phyloP scores from a whole-genome alignment of 2,329 filamentous ascomycete genomes.

The Onygenales sp. region DNA sequence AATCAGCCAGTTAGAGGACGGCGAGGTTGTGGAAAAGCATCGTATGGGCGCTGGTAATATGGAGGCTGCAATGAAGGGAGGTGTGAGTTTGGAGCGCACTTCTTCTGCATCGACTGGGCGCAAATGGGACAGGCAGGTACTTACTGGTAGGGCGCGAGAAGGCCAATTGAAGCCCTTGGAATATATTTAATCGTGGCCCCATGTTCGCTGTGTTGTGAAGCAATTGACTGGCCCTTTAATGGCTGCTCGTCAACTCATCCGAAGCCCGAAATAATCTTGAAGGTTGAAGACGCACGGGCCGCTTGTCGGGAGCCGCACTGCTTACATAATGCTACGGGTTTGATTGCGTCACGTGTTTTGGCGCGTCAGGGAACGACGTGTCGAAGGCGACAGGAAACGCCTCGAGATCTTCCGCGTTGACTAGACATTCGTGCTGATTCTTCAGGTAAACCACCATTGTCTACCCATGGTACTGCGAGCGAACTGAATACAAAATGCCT shows the following conservation, averaged over 20 bases:
- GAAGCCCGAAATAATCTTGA: background rate
- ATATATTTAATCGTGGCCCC: conserved; percentile 27
- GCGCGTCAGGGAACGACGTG: conserved; percentile 7
- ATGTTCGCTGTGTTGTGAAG: conserved; percentile 14
- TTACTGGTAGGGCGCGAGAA: conserved; percentile 26
- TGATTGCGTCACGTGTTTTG: conserved; percentile 6
- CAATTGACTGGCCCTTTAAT: background rate
- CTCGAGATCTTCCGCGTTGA: background rate
- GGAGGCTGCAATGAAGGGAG: conserved; percentile 15
- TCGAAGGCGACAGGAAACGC: background rate
- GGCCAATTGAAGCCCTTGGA: conserved; percentile 25
- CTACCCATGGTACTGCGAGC: background rate
- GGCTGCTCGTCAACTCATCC: conserved; percentile 7
- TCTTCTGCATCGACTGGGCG: background rate
- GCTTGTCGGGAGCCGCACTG: background rate
- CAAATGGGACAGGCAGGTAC: conserved; percentile 6
- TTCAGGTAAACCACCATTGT: background rate
- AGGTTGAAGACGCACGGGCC: background rate
- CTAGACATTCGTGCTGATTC: background rate
- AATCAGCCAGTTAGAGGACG: conserved; percentile 63
- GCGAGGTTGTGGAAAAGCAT: conserved; percentile 63
- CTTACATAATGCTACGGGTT: background rate
- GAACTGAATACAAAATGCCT: conserved; percentile 49
- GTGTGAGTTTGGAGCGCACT: conserved; percentile 8
- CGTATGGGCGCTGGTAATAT: conserved; percentile 38